Base-by-base conservation (phyloP, 2,329 filamentous ascomycete species). In the Phyllosticta paracitricarpa region DNA sequence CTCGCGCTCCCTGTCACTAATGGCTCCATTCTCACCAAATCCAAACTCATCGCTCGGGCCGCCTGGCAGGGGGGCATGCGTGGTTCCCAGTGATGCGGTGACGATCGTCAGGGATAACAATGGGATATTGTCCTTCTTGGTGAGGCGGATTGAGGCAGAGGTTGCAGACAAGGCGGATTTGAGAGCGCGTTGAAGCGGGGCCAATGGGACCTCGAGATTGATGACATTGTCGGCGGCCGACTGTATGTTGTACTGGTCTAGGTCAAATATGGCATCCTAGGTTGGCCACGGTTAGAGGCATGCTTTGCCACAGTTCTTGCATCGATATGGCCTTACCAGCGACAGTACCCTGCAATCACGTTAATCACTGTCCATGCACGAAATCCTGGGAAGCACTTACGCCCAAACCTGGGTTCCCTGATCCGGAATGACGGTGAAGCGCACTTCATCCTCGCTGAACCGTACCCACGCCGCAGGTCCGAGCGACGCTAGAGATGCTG, bases 391-490 rank as follows among this genome's bases (percentile, higher is more conserved):
- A 70, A 67, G 52, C 54, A 85, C 86, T 71, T 81, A 92, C 81
- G 91, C 90, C 94, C 94, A 99, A 60, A 97, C 93, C 80, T 97
- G 93, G 8, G 91, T 95, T 63, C 94, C 93, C 69, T 89, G 88
- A 72, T 97, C 91, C 0, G 94, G 92, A 64, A 97, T 93, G 69
- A 97, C 89, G 63, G 94, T 97, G 77, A 99, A 96, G 67, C 92
- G 91, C 61, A 93, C 87, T 61, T 87, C 87, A 63, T 92, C 87
- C 76, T 95, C 85, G 76, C 93, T 90, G 35, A 99, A 84, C 66
- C 91, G 89, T 65, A 96, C 82, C 91, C 92, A 96, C 54, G 89
- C 91, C 64, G 95, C 87, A 74, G 93, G 91, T 66, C 91, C 90
- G 19, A 87, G 76, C 14, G 83, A 85, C 28, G 82, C 79, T 58